Conservation (phyloP, 441 rosid species). For the Pelargonium myrrhifolium region DNA sequence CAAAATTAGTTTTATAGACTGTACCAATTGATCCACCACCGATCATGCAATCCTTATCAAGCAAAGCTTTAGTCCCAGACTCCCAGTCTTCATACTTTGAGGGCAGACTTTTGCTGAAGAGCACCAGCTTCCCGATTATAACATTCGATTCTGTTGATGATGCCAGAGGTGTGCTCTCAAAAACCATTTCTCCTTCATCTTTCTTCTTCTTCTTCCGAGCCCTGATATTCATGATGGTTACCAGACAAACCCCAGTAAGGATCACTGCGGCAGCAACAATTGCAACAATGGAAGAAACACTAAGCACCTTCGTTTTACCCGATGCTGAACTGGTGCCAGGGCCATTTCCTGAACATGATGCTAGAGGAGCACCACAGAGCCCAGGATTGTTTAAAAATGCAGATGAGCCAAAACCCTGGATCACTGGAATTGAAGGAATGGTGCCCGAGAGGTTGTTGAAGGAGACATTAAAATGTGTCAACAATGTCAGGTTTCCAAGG, state of each 20-base stretch:
- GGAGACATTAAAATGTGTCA: constrained; percentile 56
- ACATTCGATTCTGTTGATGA: constrained; percentile 56
- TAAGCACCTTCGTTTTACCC: constrained; percentile 42
- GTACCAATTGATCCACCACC: constrained; percentile 82
- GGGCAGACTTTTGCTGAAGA: constrained; percentile 85
- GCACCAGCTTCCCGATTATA: constrained; percentile 80
- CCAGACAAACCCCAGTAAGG: constrained; percentile 69
- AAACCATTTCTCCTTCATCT: constrained; percentile 38
- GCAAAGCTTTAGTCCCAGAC: constrained; percentile 79
- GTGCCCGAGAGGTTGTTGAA: constrained; percentile 66
- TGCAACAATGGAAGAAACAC: constrained; percentile 71
- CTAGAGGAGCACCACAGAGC: constrained; percentile 73
- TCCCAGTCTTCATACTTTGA: constrained; percentile 95
- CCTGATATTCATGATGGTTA: constrained; percentile 67
- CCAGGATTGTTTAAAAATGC: constrained; percentile 61
- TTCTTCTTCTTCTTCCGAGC: constrained; percentile 46
- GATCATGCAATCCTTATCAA: constrained; percentile 74
- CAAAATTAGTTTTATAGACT: constrained; percentile 69
- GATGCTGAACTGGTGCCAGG: constrained; percentile 23
- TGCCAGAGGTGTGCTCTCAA: constrained; percentile 68
- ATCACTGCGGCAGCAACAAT: constrained; percentile 79
- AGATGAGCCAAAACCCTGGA: constrained; percentile 53
- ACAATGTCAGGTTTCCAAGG: constrained; percentile 42
- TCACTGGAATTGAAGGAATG: constrained; percentile 42
- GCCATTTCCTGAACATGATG: constrained; percentile 38